phyloP scores from a whole-genome alignment of 2,329 filamentous ascomycete species.

The Arthrobotrys pseudoclavata region DNA sequence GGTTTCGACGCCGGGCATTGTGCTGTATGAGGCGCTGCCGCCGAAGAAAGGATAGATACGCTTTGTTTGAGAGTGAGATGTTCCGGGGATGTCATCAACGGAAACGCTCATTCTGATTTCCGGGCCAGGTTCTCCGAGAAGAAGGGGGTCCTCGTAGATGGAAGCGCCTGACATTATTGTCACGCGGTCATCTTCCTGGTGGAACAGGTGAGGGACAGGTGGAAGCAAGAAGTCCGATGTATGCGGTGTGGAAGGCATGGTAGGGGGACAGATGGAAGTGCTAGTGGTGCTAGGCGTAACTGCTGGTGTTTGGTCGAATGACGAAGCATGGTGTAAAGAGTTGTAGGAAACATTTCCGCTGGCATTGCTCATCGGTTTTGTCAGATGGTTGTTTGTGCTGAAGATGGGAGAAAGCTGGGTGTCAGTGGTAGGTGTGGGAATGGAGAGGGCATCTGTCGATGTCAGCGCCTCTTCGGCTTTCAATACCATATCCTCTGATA shows the following conservation, averaged over 20 bases:
- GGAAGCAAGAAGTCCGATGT: constrained; percentile 56
- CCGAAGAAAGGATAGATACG: constrained; percentile 63
- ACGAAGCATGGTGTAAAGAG: constrained; percentile 56
- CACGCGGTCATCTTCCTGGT: constrained; percentile 53
- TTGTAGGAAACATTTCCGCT: constrained; percentile 46
- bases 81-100: constrained; percentile 63
- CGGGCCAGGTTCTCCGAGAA: constrained; percentile 63
- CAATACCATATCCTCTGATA: constrained; percentile 39
- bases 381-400: constrained; percentile 43
- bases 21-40: constrained; percentile 62
- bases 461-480: constrained; percentile 43
- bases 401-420: constrained; percentile 48
- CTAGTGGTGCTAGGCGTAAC: constrained; percentile 59
- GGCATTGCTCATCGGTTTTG: constrained; percentile 57
- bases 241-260: constrained; percentile 57
- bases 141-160: constrained; percentile 60
- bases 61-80: constrained; percentile 52
- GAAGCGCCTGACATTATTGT: constrained; percentile 59
- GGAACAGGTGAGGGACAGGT: constrained; percentile 39
- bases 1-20: constrained; percentile 61
- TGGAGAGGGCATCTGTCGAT: constrained; percentile 46
- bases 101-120: constrained; percentile 64
- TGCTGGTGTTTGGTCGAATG: constrained; percentile 57
- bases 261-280: constrained; percentile 54
- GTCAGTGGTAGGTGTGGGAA: constrained; percentile 55